Conservation (phyloP, 176 grass and related monocot genomes). For the Carex kokanica region DNA sequence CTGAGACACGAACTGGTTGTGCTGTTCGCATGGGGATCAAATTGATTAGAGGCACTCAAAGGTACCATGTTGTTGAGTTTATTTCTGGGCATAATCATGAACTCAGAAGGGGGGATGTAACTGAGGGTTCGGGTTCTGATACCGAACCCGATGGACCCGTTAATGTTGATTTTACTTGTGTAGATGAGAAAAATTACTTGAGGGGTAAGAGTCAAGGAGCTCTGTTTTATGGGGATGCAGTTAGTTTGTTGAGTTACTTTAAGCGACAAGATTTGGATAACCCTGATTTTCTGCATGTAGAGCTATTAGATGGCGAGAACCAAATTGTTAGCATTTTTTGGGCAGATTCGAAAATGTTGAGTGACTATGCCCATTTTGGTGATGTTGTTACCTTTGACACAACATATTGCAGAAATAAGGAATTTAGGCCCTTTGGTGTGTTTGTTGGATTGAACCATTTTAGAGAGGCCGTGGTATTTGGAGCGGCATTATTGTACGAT, state of each 20-base stretch:
- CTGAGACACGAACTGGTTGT: not conserved
- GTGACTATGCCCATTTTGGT: slow-evolving; percentile 2
- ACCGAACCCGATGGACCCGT: not conserved
- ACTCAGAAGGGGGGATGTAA: not conserved
- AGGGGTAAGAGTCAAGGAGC: not conserved
- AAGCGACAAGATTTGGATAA: not conserved
- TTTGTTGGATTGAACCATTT: slow-evolving; percentile 4
- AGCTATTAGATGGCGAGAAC: not conserved
- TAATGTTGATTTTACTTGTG: not conserved
- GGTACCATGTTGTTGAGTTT: not conserved
- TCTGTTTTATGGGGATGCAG: not conserved
- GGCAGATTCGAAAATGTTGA: slow-evolving; percentile 1
- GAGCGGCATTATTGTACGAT: not conserved
- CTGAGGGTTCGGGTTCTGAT: not conserved
- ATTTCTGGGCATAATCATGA: not conserved
- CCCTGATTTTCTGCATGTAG: not conserved
- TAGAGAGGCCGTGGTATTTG: slow-evolving; percentile 3
- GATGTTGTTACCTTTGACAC: slow-evolving; percentile 5
- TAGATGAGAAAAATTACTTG: not conserved
- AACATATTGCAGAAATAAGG: not conserved
- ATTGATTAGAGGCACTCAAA: not conserved
- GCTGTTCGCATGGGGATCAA: not conserved
- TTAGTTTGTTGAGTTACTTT: not conserved
- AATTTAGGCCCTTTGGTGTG: not conserved
- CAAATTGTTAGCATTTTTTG: not conserved